A percentile compares a stretch with the other conserved stretches of the same genome.
Conservation (phyloP, 768 basidiomycete species). For the Exidia glandulosa region DNA sequence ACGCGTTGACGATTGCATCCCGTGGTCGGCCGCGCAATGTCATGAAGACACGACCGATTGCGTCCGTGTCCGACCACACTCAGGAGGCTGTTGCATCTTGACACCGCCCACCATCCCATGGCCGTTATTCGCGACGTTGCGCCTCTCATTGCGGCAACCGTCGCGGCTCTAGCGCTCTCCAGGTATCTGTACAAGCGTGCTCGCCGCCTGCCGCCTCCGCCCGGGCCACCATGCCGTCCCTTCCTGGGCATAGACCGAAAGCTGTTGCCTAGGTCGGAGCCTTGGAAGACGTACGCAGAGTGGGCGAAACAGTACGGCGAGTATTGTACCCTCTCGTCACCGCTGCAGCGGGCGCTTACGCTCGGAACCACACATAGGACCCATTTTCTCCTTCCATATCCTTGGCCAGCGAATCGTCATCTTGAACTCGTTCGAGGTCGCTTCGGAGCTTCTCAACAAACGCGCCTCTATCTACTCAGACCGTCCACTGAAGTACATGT, state of each 20-base stretch:
- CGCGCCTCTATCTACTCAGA: constrained; percentile 5
- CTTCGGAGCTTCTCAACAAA: constrained; percentile 3
- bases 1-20: too few relatives aligned
- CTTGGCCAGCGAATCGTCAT: constrained; percentile 1
- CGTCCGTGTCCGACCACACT: too few relatives aligned
- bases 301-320: constrained; percentile 13
- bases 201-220: neutral
- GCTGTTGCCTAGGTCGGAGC: neutral
- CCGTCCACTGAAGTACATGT: constrained; percentile 4
- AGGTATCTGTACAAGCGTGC: neutral
- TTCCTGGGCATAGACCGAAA: neutral
- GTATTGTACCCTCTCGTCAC: neutral
- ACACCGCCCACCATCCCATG: too few relatives aligned
- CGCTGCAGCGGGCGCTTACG: too few relatives aligned
- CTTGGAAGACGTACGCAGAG: constrained; percentile 5
- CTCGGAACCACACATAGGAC: neutral
- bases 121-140: too few relatives aligned
- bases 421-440: neutral
- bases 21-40: too few relatives aligned
- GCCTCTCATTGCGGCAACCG: too few relatives aligned
- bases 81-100: too few relatives aligned
- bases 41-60: too few relatives aligned
- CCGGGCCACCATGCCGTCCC: neutral
- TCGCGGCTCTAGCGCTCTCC: too few relatives aligned
- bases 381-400: neutral